These are phyloP conservation scores for Trypanosoma avium DNA, from an alignment of 208 protist species.

Conservation along the genomic window DNA sequence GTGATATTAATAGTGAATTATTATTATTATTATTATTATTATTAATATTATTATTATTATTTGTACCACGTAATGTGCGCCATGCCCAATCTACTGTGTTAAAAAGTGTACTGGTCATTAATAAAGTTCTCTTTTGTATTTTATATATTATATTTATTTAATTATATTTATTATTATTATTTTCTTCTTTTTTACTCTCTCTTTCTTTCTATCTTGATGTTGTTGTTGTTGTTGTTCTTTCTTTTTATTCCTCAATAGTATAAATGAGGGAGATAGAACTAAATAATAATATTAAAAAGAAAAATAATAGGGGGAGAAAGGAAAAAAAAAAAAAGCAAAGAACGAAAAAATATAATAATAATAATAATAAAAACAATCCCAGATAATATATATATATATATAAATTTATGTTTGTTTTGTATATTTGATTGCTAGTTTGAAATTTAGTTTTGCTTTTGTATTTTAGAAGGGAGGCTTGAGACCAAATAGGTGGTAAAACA, in stretches of 20 bases:
- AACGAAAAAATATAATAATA: not conserved
- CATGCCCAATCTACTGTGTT: constrained; percentile 10
- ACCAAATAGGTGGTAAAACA: too few relatives aligned
- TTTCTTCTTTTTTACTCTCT: not conserved
- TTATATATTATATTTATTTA: not conserved
- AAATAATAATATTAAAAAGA: not conserved
- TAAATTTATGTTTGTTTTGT: not conserved
- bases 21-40: too few relatives aligned
- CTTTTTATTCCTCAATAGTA: too few relatives aligned
- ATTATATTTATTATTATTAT: not conserved
- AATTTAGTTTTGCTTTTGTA: too few relatives aligned
- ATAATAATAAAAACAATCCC: not conserved
- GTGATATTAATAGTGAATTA: too few relatives aligned
- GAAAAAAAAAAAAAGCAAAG: not conserved
- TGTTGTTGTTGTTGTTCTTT: too few relatives aligned
- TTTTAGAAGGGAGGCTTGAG: too few relatives aligned
- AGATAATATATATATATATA: not conserved
- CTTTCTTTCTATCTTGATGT: constrained; percentile 9
- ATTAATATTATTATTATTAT: too few relatives aligned
- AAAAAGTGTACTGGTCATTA: constrained; percentile 7
- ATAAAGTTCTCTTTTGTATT: not conserved
- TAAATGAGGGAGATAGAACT: too few relatives aligned
- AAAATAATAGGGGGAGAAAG: not conserved
- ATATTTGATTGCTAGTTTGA: not conserved
- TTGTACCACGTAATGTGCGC: not conserved